A percentile compares a stretch with the other conserved stretches of the same genome.
Conservation (phyloP, 768 basidiomycete species). For the Dictyophora rubrovolvata region DNA sequence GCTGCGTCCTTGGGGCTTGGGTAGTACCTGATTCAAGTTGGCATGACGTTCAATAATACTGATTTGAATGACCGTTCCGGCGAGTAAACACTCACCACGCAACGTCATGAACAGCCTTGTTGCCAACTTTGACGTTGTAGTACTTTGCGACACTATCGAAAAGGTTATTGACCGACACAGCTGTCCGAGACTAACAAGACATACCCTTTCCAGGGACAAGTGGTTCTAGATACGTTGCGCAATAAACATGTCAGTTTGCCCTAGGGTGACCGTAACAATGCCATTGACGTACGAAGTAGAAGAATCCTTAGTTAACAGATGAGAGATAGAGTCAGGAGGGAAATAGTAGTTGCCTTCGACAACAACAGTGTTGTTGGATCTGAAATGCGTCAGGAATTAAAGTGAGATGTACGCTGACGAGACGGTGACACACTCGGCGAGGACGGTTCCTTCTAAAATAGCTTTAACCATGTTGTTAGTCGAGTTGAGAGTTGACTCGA, state of each 20-base stretch:
- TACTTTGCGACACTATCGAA: slow-evolving; percentile 48
- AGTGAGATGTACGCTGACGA: neutral
- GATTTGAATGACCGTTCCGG: neutral
- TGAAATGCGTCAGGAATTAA: neutral
- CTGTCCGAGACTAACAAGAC: neutral
- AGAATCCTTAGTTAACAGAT: slow-evolving; percentile 38
- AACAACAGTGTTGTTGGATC: slow-evolving; percentile 34
- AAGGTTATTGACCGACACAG: neutral
- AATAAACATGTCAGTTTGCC: neutral
- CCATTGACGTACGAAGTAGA: slow-evolving; percentile 35
- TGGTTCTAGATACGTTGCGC: slow-evolving; percentile 27
- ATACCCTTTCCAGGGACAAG: slow-evolving; percentile 69
- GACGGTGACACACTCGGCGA: slow-evolving; percentile 38
- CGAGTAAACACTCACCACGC: slow-evolving; percentile 44
- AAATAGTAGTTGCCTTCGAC: slow-evolving; percentile 71
- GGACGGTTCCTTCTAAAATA: slow-evolving; percentile 33
- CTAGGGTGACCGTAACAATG: no score
- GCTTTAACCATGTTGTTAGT: slow-evolving; percentile 33
- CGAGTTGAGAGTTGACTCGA: neutral
- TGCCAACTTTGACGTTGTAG: slow-evolving; percentile 46
- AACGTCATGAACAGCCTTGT: slow-evolving; percentile 41
- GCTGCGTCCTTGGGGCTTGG: slow-evolving; percentile 47
- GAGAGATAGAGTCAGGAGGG: slow-evolving; percentile 44
- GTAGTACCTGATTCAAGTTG: slow-evolving; percentile 33
- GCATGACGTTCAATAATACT: neutral